These are phyloP conservation scores for Geranium rotundifolium DNA, from an alignment of 345 rosid genomes.

Conservation along the genomic window DNA sequence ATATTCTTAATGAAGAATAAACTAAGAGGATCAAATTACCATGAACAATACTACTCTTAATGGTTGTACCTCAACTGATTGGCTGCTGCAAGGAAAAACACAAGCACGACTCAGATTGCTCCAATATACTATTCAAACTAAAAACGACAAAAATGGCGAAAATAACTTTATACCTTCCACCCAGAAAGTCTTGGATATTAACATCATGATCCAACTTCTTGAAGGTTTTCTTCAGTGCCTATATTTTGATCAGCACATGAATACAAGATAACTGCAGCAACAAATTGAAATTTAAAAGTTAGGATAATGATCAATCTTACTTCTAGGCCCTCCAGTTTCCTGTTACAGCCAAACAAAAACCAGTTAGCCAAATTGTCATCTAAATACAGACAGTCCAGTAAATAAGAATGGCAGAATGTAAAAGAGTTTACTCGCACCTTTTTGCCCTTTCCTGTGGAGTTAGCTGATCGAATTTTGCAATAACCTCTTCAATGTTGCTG, in stretches of 20 bases:
- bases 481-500: conserved; percentile 69
- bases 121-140: conserved; percentile 14
- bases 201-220: conserved; percentile 91
- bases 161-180: conserved; percentile 41
- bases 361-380: conserved; percentile 2
- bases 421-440: conserved; percentile 23
- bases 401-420: conserved; percentile 1
- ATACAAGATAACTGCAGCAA: too few species aligned
- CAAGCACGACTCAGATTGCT: conserved; percentile 6
- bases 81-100: conserved; percentile 38
- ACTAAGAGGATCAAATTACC: not conserved
- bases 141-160: conserved; percentile 8
- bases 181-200: conserved; percentile 67
- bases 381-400: conserved; percentile 2
- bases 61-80: conserved; percentile 54
- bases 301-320: conserved; percentile 34
- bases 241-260: conserved; percentile 11
- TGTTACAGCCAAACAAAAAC: conserved; percentile 25
- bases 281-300: not conserved
- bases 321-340: conserved; percentile 95
- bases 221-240: conserved; percentile 85
- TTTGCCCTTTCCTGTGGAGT: conserved; percentile 90
- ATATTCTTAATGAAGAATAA: not conserved
- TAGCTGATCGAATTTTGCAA: conserved; percentile 61
- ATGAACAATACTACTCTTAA: too few species aligned